Evolutionary conservation across 1,139 yeast species (phyloP).

Genomic region (Zygoascus sp.): DNA sequence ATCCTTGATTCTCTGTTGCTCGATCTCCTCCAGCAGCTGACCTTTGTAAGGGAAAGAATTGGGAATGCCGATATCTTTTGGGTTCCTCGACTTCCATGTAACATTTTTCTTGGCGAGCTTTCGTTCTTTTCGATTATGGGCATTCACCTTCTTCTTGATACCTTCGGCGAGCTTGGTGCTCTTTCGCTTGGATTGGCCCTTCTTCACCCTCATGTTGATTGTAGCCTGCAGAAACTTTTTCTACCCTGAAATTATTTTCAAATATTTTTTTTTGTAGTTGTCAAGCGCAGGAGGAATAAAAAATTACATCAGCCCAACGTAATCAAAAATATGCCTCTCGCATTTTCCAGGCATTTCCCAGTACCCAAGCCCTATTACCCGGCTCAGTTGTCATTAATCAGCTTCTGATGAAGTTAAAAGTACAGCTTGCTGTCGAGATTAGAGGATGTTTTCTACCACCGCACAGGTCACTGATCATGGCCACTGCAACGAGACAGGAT

Average conservation of each 20-base stretch:
- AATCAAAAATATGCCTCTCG: not conserved
- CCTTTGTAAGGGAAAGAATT: conserved; percentile 92
- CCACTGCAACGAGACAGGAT: conserved; percentile 14
- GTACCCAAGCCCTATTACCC: conserved; percentile 9
- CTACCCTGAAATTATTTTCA: conserved; percentile 1
- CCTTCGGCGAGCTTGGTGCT: conserved; percentile 95
- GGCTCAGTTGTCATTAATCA: not conserved
- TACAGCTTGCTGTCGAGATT: not conserved
- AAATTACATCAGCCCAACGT: conserved; percentile 7
- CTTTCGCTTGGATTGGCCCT: conserved; percentile 78
- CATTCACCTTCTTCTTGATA: conserved; percentile 90
- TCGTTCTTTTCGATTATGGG: conserved; percentile 80
- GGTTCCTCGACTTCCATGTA: conserved; percentile 83
- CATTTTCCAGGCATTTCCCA: too few relatives aligned
- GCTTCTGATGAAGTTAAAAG: too few relatives aligned
- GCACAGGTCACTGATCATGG: conserved; percentile 13
- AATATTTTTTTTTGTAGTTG: not conserved
- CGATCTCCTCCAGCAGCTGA: conserved; percentile 73
- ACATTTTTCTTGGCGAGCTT: conserved; percentile 81
- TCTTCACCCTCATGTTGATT: conserved; percentile 41
- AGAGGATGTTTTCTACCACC: conserved; percentile 1
- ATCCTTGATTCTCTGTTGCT: conserved; percentile 59
- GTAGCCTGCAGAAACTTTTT: conserved; percentile 5
- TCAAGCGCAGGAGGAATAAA: too few relatives aligned
- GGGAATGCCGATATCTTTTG: conserved; percentile 93